These are phyloP conservation scores for Salisapilia sapeloensis DNA, from an alignment of 352 stramenopile genomes.

Conservation along the genomic window DNA sequence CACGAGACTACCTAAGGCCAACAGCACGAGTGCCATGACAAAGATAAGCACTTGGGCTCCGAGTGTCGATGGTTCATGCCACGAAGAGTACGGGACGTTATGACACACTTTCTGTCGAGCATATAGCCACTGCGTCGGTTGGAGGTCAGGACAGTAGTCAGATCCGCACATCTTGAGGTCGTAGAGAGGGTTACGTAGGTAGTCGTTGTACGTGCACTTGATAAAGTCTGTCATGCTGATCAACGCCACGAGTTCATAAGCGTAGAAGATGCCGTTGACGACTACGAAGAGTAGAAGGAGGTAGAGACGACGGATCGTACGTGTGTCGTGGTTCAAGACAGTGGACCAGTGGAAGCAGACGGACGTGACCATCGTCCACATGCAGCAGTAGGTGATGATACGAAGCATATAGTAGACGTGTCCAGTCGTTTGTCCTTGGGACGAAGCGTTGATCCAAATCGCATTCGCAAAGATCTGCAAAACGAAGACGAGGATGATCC, in stretches of 20 bases:
- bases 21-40: slow-evolving; percentile 27
- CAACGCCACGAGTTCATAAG: slow-evolving; percentile 40
- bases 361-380: slow-evolving; percentile 77
- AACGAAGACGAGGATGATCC: slow-evolving; percentile 52
- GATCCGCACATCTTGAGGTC: slow-evolving; percentile 37
- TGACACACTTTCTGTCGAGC: slow-evolving; percentile 42
- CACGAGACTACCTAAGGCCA: slow-evolving; percentile 51
- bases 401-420: slow-evolving; percentile 63
- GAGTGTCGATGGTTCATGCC: slow-evolving; percentile 36
- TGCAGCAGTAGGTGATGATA: slow-evolving; percentile 47
- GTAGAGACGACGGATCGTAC: slow-evolving; percentile 24
- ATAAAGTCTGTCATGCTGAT: slow-evolving; percentile 61
- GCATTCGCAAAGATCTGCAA: slow-evolving; percentile 57
- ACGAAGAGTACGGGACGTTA: slow-evolving; percentile 38
- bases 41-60: slow-evolving; percentile 43
- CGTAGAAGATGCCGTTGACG: slow-evolving; percentile 50
- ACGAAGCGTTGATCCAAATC: slow-evolving; percentile 67
- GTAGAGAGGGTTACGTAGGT: slow-evolving; percentile 73
- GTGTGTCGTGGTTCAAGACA: slow-evolving; percentile 49
- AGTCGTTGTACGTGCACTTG: slow-evolving; percentile 79
- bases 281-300: slow-evolving; percentile 43
- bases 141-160: slow-evolving; percentile 65
- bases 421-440: slow-evolving; percentile 16
- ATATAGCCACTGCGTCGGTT: slow-evolving; percentile 70
- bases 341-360: slow-evolving; percentile 76